Base-by-base conservation (phyloP, 2,329 filamentous ascomycete genomes). In the Fusarium protoensiforme region DNA sequence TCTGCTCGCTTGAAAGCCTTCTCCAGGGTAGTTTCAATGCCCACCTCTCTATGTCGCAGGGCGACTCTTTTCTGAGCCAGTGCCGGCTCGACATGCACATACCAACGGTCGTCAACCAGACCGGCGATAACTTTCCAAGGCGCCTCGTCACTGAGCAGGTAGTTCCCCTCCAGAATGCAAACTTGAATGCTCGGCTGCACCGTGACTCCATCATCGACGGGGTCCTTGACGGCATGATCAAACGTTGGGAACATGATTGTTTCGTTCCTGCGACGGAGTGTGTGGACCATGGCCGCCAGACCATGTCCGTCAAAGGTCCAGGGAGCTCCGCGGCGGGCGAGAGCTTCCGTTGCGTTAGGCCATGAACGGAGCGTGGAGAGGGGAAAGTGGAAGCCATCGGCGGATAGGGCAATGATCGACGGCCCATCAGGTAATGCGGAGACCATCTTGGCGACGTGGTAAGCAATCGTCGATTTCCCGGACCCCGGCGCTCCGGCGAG, bases 201-300 rank as follows among this genome's bases (percentile, higher is more conserved):
- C 0, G 86, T 79, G 41, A 95, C 92, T 75, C 92, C 91, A 72
- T 91, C 83, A 4, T 85, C 83, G 7, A 91, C 87, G 0, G 93
- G 93, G 74, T 95, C 93, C 80, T 95, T 95, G 73, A 91, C 80
- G 1, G 92, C 89, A 79, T 95, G 93, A 80, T 94, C 91, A 80
- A 95, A 95, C 38, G 87, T 90, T 0, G 93, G 93, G 64, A 76
- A 74, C 65, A 77, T 72, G 14, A 78, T 29, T 29, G 39, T 20
- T 64, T 61, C 66, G 10, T 58, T 38, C 10, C n/a, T 41, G 39
- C 51, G 41, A 5, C 63, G 73, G 14, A 80, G 71, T 11, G 54
- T 56, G 16, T 61, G 64, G 2, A 77, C 72, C 13, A 80, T 64
- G 5, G 38, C 62, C 22, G 75, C 75, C 24, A 74, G 73, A 2